Evolutionary conservation across 1,284 basidiomycete species (phyloP).

Genomic region (Gymnopus androsaceus): DNA sequence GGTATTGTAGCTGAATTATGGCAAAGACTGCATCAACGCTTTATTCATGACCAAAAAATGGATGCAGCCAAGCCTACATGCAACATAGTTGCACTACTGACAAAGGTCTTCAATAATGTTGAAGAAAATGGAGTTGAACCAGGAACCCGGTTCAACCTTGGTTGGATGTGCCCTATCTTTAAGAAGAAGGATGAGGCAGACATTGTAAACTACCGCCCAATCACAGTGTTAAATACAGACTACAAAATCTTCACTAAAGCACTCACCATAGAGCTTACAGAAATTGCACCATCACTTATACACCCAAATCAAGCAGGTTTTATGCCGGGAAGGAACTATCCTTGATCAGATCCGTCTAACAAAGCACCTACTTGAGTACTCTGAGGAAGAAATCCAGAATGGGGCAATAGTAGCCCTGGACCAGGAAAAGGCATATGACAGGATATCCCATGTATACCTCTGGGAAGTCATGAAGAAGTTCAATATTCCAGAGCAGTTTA

Average conservation of each 20-base stretch:
- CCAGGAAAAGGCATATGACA: conserved; percentile 11
- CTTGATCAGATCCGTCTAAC: conserved; percentile 21
- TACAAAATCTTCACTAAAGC: conserved; percentile 19
- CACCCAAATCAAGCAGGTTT: conserved; percentile 25
- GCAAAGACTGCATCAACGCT: not conserved
- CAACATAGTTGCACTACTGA: conserved; percentile 8
- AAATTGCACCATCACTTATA: conserved; percentile 10
- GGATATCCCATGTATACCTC: conserved; percentile 21
- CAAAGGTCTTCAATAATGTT: conserved; percentile 10
- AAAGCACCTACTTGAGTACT: conserved; percentile 18
- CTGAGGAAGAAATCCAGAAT: conserved; percentile 20
- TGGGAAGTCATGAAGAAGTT: conserved; percentile 16
- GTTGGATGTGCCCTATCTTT: conserved; percentile 15
- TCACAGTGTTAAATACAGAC: conserved; percentile 18
- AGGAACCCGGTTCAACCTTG: not conserved
- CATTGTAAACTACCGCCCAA: conserved; percentile 19
- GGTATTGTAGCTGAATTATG: not conserved
- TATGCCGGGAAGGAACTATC: conserved; percentile 21
- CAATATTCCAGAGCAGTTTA: conserved; percentile 18
- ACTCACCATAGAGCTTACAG: conserved; percentile 9
- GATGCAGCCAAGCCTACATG: not conserved
- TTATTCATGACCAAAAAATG: not conserved
- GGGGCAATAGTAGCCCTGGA: conserved; percentile 16
- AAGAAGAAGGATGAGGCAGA: conserved; percentile 17
- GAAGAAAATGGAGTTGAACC: conserved; percentile 1